Evolutionary conservation across 305 asterid genomes (phyloP), one percentile per base, ranked within the genome.

Genomic region (Andrographis paniculata): DNA sequence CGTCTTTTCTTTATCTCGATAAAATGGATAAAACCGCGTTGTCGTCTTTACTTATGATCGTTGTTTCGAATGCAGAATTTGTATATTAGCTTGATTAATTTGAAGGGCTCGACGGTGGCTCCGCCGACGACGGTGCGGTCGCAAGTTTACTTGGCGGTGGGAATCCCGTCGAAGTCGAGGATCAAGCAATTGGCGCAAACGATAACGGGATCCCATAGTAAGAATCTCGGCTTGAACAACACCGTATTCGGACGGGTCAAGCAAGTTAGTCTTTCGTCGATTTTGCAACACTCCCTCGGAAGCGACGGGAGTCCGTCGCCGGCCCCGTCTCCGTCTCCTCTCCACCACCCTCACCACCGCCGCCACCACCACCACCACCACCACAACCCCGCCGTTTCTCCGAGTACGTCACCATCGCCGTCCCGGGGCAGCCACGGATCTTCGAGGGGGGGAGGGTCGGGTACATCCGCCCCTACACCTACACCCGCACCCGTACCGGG

Each of bases 11-110:
- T 11, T 33, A 23, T 27, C 45, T 37, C 17, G 18, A 8, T 45
- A 9, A 10, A 6, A 44, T 64, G 61, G 27, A 54, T 19, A 22
- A 31, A 38, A 18, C 27, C 62, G 27, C 42, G 52, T 50, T 55
- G 23, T n/a, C n/a, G n/a, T n/a, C n/a, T n/a, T n/a, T n/a, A n/a
- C n/a, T n/a, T n/a, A n/a, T n/a, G n/a, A n/a, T n/a, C n/a, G n/a
- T n/a, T n/a, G n/a, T n/a, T n/a, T n/a, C n/a, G n/a, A n/a, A 45
- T 66, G 80, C 94, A 89, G 98, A 89, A 82, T 63, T 73, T 89
- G 72, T 89, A 74, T 36, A 72, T 85, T 20, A 55, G 73, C 47
- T 72, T 89, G 70, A 80, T 79, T 9, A 89, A 85, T 73, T 62
- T 59, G 42, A 82, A 62, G 69, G 98, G 98, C 20, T 89, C 98